These are phyloP conservation scores for Favolaschia claudopus DNA, from an alignment of 768 basidiomycete genomes.

Conservation along the genomic window DNA sequence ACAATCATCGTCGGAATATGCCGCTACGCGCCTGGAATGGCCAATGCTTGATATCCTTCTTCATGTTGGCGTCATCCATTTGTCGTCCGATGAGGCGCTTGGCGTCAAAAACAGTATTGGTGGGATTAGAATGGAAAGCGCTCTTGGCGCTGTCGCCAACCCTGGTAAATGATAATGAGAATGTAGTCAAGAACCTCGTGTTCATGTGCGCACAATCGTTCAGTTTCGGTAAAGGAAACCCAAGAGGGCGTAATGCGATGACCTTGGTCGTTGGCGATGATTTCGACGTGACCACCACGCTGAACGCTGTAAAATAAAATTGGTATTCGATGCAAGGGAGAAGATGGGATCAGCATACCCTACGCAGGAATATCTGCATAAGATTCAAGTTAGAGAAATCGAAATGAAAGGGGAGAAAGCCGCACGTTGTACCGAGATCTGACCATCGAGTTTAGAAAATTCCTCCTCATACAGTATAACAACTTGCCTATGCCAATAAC, in stretches of 20 bases:
- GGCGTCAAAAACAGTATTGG: conserved; percentile 64
- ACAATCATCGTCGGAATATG: too few species aligned
- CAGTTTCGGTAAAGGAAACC: conserved; percentile 65
- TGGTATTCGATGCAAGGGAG: background rate
- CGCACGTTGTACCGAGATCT: conserved; percentile 84
- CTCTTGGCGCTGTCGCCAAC: conserved; percentile 56
- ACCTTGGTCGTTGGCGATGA: conserved; percentile 64
- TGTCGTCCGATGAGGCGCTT: conserved; percentile 58
- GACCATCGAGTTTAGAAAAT: conserved; percentile 11
- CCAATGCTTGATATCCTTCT: conserved; percentile 54
- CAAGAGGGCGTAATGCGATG: conserved; percentile 72
- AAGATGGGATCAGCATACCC: conserved; percentile 35
- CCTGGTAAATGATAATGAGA: conserved; percentile 6
- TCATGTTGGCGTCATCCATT: conserved; percentile 51
- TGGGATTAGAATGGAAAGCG: conserved; percentile 50
- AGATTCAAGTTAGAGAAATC: conserved; percentile 7
- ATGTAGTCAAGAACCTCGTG: background rate
- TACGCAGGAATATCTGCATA: conserved; percentile 73
- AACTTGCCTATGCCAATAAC: conserved; percentile 82
- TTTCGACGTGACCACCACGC: conserved; percentile 68
- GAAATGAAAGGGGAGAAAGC: background rate
- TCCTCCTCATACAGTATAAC: background rate
- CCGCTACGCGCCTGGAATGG: too few species aligned
- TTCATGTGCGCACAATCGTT: conserved; percentile 49
- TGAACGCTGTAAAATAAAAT: conserved; percentile 17